These are phyloP conservation scores for Plasmodium vivax DNA, from an alignment of 169 alveolate genomes.

Conservation along the genomic window DNA sequence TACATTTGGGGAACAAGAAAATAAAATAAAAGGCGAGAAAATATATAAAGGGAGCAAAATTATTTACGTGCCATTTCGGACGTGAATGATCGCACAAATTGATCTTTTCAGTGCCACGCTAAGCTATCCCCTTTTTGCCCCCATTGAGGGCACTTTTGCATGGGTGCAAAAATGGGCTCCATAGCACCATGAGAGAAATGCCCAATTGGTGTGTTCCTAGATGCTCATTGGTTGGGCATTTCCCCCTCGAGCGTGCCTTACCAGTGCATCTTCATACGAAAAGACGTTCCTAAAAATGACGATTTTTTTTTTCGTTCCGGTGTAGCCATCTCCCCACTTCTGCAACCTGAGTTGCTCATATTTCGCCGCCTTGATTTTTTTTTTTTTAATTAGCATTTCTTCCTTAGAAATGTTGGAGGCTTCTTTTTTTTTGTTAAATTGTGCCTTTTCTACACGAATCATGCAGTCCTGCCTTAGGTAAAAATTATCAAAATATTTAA, in stretches of 20 bases:
- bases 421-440: constrained; percentile 69
- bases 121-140: neutral
- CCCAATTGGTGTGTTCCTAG: neutral
- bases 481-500: constrained; percentile 84
- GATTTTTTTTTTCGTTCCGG: constrained; percentile 78
- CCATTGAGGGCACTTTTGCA: neutral
- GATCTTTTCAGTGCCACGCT: neutral
- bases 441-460: constrained; percentile 86
- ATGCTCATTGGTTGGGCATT: neutral
- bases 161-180: neutral
- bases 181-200: neutral
- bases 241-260: neutral
- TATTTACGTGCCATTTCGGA: neutral
- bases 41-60: neutral
- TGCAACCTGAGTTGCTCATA: constrained; percentile 76
- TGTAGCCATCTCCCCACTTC: constrained; percentile 56
- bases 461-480: constrained; percentile 81
- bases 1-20: constrained; percentile 17
- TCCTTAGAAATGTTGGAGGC: constrained; percentile 46
- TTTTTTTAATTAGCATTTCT: constrained; percentile 53
- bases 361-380: constrained; percentile 75
- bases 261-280: constrained; percentile 83
- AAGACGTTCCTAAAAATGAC: constrained; percentile 86
- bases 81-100: neutral
- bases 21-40: neutral